Evolutionary conservation across 345 rosid species (phyloP), one percentile per base, ranked within the genome.

Genomic region (Citrus inodora): DNA sequence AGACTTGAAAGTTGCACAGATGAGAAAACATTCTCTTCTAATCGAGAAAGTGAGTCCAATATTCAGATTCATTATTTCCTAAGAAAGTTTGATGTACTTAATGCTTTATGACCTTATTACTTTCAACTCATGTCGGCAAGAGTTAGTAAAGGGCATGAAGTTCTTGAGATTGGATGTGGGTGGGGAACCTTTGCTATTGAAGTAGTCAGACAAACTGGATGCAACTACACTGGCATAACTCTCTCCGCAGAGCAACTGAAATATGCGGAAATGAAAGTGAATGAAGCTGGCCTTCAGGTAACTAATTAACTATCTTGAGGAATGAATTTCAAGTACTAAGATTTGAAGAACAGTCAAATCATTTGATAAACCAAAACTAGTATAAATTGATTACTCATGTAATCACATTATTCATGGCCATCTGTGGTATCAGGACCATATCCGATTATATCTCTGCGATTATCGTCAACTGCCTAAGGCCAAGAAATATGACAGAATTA

Each of bases 141-240:
- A 81, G 83, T 95, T 73, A 80, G 73, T 48, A 88, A 86, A 74
- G 62, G 80, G 7, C 92, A 93, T 70, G 91, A 90, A 81, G 84
- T 95, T 82, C 91, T 95, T 7, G 98, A 95, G 79, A 91, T 95
- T 59, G 99, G 99, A 37, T 90, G 89, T 33, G 99, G 99, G 28
- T 95, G 99, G 99, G 99, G 99, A 80, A 83, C 92, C 65, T 87
- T 93, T 27, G 99, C 97, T 48, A 87, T 95, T 46, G 95, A 95
- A 86, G 88, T 91, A 68, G 99, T 95, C 71, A 88, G 81, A 86
- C 86, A 84, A 87, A 95, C 97, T 17, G 95, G 97, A 76, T 95
- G 99, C 86, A 89, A 76, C 80, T 93, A 95, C 80, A 93, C 98
- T 0, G 98, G 98, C 70, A 90, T 95, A 71, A 91, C 98, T 9